Evolutionary conservation across 1,284 basidiomycete species (phyloP).

Genomic region (Termitomyces sp.): DNA sequence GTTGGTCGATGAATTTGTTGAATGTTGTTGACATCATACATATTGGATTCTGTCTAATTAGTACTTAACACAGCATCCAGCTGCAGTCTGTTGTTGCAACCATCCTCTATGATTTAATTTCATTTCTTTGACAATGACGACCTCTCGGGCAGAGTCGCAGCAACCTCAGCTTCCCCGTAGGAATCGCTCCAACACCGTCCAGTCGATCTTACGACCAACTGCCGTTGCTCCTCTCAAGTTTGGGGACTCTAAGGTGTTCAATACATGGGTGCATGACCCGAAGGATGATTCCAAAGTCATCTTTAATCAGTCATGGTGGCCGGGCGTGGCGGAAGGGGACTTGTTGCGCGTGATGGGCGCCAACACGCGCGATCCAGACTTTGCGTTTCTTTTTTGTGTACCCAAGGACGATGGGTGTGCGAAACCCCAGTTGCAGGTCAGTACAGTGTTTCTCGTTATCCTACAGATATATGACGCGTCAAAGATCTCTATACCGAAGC

Average conservation of each 20-base stretch:
- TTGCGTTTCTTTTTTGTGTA: conserved; percentile 60
- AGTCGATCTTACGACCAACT: conserved; percentile 50
- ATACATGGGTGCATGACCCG: conserved; percentile 71
- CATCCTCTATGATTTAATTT: conserved; percentile 10
- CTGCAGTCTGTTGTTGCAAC: not conserved
- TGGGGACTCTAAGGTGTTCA: conserved; percentile 59
- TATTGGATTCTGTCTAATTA: not conserved
- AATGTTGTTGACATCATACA: not conserved
- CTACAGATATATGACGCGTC: conserved; percentile 2
- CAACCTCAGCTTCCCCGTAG: conserved; percentile 51
- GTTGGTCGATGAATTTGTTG: not conserved
- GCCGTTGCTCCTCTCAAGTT: conserved; percentile 46
- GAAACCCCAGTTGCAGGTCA: conserved; percentile 64
- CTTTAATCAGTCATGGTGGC: conserved; percentile 70
- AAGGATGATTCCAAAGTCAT: conserved; percentile 55
- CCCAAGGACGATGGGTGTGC: conserved; percentile 55
- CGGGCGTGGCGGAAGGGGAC: conserved; percentile 70
- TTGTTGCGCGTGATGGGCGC: conserved; percentile 52
- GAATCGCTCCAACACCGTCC: conserved; percentile 62
- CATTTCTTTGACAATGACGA: conserved; percentile 37
- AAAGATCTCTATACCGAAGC: conserved; percentile 69
- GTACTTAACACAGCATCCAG: too few species aligned
- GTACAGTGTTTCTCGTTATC: not conserved
- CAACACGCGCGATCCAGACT: conserved; percentile 38
- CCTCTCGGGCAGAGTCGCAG: conserved; percentile 59